phyloP scores from a whole-genome alignment of 305 asterid species.

The Rubia peregrina region DNA sequence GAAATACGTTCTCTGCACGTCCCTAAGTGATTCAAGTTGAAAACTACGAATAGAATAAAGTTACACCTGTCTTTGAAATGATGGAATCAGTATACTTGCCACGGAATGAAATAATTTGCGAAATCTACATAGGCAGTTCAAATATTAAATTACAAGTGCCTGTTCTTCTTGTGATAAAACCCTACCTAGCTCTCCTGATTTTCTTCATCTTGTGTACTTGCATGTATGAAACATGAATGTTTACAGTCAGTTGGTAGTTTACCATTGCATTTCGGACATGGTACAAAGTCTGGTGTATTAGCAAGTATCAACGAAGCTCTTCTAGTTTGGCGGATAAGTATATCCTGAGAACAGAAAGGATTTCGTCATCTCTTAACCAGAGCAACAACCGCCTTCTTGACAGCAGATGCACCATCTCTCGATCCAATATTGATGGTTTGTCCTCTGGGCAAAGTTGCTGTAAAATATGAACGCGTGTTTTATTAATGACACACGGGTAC shows the following conservation, averaged over 20 bases:
- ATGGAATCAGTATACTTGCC: background rate
- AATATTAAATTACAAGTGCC: background rate
- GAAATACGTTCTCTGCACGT: background rate
- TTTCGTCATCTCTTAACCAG: slow-evolving; percentile 28
- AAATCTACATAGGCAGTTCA: background rate
- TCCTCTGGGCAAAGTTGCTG: slow-evolving; percentile 56
- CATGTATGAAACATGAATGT: background rate
- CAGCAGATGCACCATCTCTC: slow-evolving; percentile 69
- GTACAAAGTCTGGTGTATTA: background rate
- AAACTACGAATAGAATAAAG: background rate
- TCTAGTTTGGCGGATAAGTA: background rate
- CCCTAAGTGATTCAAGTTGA: background rate
- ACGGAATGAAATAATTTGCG: background rate
- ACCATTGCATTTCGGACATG: slow-evolving; percentile 8
- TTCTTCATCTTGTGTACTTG: slow-evolving; percentile 17
- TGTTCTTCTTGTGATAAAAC: slow-evolving; percentile 3
- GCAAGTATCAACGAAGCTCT: background rate
- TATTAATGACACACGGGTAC: no score
- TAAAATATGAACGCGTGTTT: no score
- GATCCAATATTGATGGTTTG: slow-evolving; percentile 55
- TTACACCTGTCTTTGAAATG: background rate
- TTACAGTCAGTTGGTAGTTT: background rate
- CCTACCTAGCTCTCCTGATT: slow-evolving; percentile 8
- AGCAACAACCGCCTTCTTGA: slow-evolving; percentile 70
- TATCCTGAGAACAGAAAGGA: background rate